Percentiles rank a stretch among this genome's conserved stretches.
Conservation (phyloP, 768 basidiomycete genomes). For the Tylopilus balloui region DNA sequence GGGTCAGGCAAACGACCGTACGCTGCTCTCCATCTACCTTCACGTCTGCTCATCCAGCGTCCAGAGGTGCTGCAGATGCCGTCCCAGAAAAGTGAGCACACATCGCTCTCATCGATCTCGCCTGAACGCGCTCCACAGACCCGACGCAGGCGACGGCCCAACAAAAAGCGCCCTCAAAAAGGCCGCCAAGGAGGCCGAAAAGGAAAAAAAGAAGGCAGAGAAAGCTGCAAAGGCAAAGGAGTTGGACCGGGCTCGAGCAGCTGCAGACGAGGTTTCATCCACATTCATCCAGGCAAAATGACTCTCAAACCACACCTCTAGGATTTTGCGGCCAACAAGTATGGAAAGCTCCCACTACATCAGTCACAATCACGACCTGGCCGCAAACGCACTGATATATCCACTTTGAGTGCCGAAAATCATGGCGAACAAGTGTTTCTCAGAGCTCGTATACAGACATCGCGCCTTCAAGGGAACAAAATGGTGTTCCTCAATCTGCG, state of each 20-base stretch:
- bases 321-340: slow-evolving; percentile 77
- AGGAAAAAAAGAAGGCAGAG: slow-evolving; percentile 84
- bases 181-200: slow-evolving; percentile 85
- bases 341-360: slow-evolving; percentile 85
- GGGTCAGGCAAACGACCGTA: slow-evolving; percentile 2
- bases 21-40: neutral
- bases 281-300: slow-evolving; percentile 32
- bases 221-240: slow-evolving; percentile 77
- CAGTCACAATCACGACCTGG: slow-evolving; percentile 80
- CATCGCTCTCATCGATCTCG: neutral
- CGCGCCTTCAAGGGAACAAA: slow-evolving; percentile 89
- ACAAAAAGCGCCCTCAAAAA: slow-evolving; percentile 91
- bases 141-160: slow-evolving; percentile 43
- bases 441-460: slow-evolving; percentile 87
- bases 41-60: neutral
- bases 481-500: slow-evolving; percentile 93
- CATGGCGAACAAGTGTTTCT: slow-evolving; percentile 76
- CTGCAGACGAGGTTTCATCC: slow-evolving; percentile 46
- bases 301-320: slow-evolving; percentile 27
- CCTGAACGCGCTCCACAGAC: slow-evolving; percentile 12
- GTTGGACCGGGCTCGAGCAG: slow-evolving; percentile 65
- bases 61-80: slow-evolving; percentile 11
- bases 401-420: slow-evolving; percentile 52
- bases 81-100: slow-evolving; percentile 10
- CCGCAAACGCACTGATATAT: slow-evolving; percentile 59